Percentiles rank a stretch among this genome's conserved stretches.
Evolutionary conservation across 1,284 basidiomycete species (phyloP).

Genomic region (Austroboletus niveus): DNA sequence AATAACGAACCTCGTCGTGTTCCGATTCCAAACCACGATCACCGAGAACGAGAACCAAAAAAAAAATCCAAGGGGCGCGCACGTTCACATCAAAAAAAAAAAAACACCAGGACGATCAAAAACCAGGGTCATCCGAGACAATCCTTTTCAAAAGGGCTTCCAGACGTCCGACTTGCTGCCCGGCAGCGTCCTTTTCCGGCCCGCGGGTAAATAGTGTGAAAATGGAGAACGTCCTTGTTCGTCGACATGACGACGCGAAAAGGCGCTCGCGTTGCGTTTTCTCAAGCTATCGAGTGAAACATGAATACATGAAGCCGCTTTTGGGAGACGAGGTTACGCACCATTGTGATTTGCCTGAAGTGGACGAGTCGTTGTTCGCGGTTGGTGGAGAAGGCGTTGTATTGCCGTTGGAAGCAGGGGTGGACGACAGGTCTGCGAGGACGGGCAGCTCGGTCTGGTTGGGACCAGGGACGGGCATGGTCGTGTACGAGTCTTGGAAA

Average conservation of each 20-base stretch:
- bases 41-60: too few species aligned
- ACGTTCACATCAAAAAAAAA: not conserved
- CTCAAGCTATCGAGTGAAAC: conserved; percentile 1
- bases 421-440: not conserved
- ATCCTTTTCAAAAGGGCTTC: conserved; percentile 5
- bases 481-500: conserved; percentile 30
- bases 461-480: conserved; percentile 23
- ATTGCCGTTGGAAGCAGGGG: not conserved
- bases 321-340: conserved; percentile 5
- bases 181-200: conserved; percentile 12
- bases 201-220: not conserved
- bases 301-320: not conserved
- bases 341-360: conserved; percentile 9
- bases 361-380: conserved; percentile 3
- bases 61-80: too few species aligned
- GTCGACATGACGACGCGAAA: conserved; percentile 8
- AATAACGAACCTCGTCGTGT: too few species aligned
- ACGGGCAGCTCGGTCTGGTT: conserved; percentile 24
- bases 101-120: not conserved
- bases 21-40: too few species aligned
- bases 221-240: conserved; percentile 5
- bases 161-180: conserved; percentile 8
- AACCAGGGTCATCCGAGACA: not conserved
- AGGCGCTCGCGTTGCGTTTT: not conserved
- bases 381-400: not conserved